Evolutionary conservation across 169 alveolate genomes (phyloP).

Genomic region (Blepharisma undulans): DNA sequence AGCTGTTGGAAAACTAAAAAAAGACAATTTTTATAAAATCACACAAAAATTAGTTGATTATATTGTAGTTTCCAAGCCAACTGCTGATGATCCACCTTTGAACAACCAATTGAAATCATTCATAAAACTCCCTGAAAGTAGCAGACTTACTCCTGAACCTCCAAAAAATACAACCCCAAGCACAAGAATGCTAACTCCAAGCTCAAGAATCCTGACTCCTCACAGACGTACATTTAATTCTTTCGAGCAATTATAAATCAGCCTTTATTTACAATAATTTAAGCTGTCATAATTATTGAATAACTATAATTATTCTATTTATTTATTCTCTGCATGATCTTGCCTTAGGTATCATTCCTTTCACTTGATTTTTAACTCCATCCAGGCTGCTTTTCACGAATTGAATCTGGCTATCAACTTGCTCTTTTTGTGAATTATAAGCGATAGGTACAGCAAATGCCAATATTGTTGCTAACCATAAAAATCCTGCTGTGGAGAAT

Average conservation of each 20-base stretch:
- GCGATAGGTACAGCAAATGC: background rate
- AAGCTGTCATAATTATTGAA: background rate
- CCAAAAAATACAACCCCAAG: background rate
- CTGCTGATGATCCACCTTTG: background rate
- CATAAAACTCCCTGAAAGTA: background rate
- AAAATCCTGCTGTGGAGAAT: background rate
- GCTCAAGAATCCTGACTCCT: background rate
- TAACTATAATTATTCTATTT: background rate
- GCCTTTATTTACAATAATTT: background rate
- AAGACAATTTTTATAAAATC: constrained; percentile 13
- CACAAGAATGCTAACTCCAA: background rate
- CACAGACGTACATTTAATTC: background rate
- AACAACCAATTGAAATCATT: background rate
- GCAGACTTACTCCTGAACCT: background rate
- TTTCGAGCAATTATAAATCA: background rate
- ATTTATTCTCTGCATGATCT: background rate
- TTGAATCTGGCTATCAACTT: background rate
- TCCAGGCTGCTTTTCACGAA: background rate
- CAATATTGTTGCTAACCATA: background rate
- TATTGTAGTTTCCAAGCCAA: constrained; percentile 19
- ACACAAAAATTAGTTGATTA: constrained; percentile 8
- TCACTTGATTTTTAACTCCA: background rate
- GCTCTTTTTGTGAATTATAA: background rate
- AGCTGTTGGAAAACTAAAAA: background rate
- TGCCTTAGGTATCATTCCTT: background rate